Evolutionary conservation across 2,329 filamentous ascomycete genomes (phyloP), one percentile per base, ranked within the genome.

Genomic region (Plenodomus biglobosus): DNA sequence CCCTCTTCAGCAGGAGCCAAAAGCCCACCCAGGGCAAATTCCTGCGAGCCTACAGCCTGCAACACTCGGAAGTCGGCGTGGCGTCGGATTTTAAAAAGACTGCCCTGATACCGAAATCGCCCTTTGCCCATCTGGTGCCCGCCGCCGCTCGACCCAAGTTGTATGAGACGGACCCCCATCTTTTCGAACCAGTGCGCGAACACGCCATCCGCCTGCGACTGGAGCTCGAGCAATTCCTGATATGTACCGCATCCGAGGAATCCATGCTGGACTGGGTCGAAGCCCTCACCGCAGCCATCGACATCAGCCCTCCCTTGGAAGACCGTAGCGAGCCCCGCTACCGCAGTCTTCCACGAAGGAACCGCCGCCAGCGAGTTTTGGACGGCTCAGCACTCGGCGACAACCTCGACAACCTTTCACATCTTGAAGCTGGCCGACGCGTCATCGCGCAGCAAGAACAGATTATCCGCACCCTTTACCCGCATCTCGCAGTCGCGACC

Each of bases 61-160:
- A 89, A 55, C 85, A 90, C 65, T 87, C 87, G 18, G 87, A 91
- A 69, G 82, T 87, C 18, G 87, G 87, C 10, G 81, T 90, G 52
- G 87, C 88, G 8, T 80, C 83, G 15, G 87, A 91, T 69, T 86
- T 88, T 65, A 78, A 80, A 60, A 88, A 89, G 80, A 67, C 65
- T 0, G 49, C 72, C 2, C 55, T 78, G 22, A 56, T 72, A 0
- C 77, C 76, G 8, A 73, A 74, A 46, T 75, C 72, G 10, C 67
- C 74, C 4, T 68, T 79, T 35, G 77, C 75, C 8, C 71, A 76
- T 51, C 61, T 79, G 19, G 68, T 79, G 2, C 76, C 76, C 18
- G 53, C 59, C 2, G 53, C 68, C 3, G 71, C 73, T 40, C 74
- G 55, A 46, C 62, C 61, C 56, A 73, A 66, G 64, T 53, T 72